Evolutionary conservation across 1,284 basidiomycete genomes (phyloP).

Genomic region (Porogramme epimiltina): DNA sequence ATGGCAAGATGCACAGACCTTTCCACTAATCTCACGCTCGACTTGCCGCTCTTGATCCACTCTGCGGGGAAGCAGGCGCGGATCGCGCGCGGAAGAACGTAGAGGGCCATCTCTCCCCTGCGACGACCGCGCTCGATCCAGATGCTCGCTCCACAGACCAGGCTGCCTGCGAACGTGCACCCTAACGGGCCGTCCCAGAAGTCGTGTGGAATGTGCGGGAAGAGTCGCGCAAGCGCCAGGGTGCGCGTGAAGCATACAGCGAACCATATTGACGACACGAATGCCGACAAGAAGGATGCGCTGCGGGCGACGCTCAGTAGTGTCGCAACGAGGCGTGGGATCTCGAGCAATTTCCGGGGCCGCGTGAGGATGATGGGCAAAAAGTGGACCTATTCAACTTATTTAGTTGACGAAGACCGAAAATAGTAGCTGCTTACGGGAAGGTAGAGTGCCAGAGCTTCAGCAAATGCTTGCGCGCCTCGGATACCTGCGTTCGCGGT

Average conservation of each 20-base stretch:
- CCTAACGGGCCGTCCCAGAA: conserved; percentile 77
- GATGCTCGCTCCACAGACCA: conserved; percentile 74
- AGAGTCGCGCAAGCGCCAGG: conserved; percentile 56
- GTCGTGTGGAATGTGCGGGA: conserved; percentile 70
- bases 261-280: conserved; percentile 70
- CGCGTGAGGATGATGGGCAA: conserved; percentile 62
- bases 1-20: conserved; percentile 40
- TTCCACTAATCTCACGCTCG: conserved; percentile 46
- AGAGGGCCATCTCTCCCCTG: conserved; percentile 76
- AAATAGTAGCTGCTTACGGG: conserved; percentile 47
- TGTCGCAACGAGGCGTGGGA: conserved; percentile 39
- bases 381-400: conserved; percentile 57
- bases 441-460: conserved; percentile 66
- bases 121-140: conserved; percentile 72
- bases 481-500: conserved; percentile 56
- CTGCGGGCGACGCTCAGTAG: conserved; percentile 58
- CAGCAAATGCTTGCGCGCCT: conserved; percentile 54
- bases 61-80: conserved; percentile 56
- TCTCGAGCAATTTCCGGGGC: conserved; percentile 52
- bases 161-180: conserved; percentile 63
- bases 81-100: conserved; percentile 72
- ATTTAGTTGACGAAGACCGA: conserved; percentile 1
- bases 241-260: conserved; percentile 70
- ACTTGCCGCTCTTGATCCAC: conserved; percentile 49
- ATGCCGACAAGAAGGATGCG: conserved; percentile 70